Evolutionary conservation across 73 alveolate genomes (phyloP).

Genomic region (Paramecium bursaria): DNA sequence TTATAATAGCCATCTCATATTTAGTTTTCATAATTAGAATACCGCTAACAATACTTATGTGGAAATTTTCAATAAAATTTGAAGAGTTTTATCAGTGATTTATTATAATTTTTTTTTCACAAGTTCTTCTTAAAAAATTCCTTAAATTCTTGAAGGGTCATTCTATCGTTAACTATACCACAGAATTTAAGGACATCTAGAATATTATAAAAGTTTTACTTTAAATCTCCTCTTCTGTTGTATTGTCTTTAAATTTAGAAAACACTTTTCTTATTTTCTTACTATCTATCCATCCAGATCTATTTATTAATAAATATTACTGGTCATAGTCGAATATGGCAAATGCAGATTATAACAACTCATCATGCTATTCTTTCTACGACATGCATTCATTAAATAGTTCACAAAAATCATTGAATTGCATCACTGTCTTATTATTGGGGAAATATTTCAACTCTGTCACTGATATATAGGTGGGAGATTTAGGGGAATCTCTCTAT

Average conservation of each 20-base stretch:
- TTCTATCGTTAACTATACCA: constrained; percentile 61
- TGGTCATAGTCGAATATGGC: constrained; percentile 48
- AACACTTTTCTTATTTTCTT: constrained; percentile 59
- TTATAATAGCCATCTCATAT: background rate
- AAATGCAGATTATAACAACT: constrained; percentile 45
- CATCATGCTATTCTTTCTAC: constrained; percentile 59
- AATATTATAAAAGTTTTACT: background rate
- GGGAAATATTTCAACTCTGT: constrained; percentile 67
- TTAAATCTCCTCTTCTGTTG: constrained; percentile 64
- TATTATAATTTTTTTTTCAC: constrained; percentile 30
- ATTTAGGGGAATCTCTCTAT: background rate
- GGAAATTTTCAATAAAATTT: constrained; percentile 45
- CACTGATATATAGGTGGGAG: constrained; percentile 43
- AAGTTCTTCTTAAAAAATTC: constrained; percentile 63
- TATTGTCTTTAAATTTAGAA: constrained; percentile 56
- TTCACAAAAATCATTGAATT: constrained; percentile 57
- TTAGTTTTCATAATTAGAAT: constrained; percentile 8
- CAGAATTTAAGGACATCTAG: constrained; percentile 66
- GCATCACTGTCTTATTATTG: constrained; percentile 58
- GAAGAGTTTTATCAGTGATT: constrained; percentile 45
- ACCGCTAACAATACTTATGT: constrained; percentile 34
- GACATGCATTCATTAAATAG: constrained; percentile 64
- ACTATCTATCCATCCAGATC: constrained; percentile 51
- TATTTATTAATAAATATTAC: background rate
- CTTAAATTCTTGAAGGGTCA: constrained; percentile 63